A percentile compares a stretch with the other conserved stretches of the same genome.
Conservation (phyloP, 176 grass and related monocot species). For the Musa schizocarpa region DNA sequence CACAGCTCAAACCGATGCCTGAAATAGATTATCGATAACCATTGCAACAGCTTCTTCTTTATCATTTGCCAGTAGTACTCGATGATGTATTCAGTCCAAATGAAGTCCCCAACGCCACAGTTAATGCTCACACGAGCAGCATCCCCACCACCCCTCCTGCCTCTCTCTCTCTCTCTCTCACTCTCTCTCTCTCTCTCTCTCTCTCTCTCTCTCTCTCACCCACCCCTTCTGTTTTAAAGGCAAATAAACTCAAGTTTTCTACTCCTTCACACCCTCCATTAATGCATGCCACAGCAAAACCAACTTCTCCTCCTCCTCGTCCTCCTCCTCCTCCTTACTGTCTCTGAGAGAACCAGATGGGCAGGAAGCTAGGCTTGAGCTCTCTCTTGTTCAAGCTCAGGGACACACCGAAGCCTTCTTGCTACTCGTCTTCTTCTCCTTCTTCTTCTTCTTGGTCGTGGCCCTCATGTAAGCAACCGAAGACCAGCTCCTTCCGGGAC, state of each 20-base stretch:
- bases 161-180: neutral
- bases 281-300: neutral
- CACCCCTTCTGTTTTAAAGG: neutral
- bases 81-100: neutral
- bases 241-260: neutral
- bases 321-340: neutral
- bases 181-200: neutral
- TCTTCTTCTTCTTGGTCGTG: neutral
- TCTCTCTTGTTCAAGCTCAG: neutral
- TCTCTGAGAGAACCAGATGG: neutral
- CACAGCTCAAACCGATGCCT: neutral
- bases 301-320: neutral
- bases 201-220: neutral
- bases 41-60: neutral
- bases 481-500: constrained; percentile 2
- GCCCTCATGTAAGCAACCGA: neutral
- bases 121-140: neutral
- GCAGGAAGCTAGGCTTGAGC: constrained; percentile 1
- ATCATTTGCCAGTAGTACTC: neutral
- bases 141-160: neutral
- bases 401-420: neutral
- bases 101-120: neutral
- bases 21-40: no score
- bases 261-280: neutral
- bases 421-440: neutral